Percentiles rank a stretch among this genome's conserved stretches.
These are phyloP conservation scores for Nissolia schottii DNA, from an alignment of 306 rosid species.

Conservation along the genomic window DNA sequence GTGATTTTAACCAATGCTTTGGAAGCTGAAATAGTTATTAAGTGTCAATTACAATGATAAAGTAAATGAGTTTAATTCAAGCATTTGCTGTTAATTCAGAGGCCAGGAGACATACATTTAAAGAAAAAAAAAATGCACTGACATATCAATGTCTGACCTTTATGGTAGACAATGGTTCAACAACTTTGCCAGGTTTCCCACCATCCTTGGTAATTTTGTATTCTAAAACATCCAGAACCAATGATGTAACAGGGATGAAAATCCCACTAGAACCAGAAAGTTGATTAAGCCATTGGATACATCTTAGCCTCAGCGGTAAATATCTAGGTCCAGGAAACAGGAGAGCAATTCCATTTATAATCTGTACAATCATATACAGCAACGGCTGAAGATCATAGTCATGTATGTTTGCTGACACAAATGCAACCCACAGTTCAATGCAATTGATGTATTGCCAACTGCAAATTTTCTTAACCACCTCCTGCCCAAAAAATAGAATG, in stretches of 20 bases:
- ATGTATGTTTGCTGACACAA: slow-evolving; percentile 46
- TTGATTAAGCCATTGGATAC: slow-evolving; percentile 81
- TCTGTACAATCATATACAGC: slow-evolving; percentile 59
- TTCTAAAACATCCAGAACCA: slow-evolving; percentile 72
- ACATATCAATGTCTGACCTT: slow-evolving; percentile 47
- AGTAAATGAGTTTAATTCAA: neutral
- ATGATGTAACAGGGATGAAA: slow-evolving; percentile 80
- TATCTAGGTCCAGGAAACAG: slow-evolving; percentile 93
- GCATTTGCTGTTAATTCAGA: neutral
- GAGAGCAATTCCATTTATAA: slow-evolving; percentile 71
- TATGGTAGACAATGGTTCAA: slow-evolving; percentile 46
- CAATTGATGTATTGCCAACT: slow-evolving; percentile 76
- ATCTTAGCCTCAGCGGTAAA: slow-evolving; percentile 81
- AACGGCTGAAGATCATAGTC: slow-evolving; percentile 73
- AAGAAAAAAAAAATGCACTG: neutral
- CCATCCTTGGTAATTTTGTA: slow-evolving; percentile 60
- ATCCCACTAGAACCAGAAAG: slow-evolving; percentile 73
- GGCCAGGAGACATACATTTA: neutral
- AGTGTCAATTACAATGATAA: slow-evolving; percentile 19
- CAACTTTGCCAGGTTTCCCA: slow-evolving; percentile 50
- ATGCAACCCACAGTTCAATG: slow-evolving; percentile 80
- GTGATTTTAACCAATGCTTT: slow-evolving; percentile 81
- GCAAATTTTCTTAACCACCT: slow-evolving; percentile 71
- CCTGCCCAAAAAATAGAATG: slow-evolving; percentile 47
- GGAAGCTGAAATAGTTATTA: slow-evolving; percentile 63